Percentiles rank a stretch among this genome's conserved stretches.
phyloP scores from a whole-genome alignment of 208 protist species.

The Trypanosoma melophagium region DNA sequence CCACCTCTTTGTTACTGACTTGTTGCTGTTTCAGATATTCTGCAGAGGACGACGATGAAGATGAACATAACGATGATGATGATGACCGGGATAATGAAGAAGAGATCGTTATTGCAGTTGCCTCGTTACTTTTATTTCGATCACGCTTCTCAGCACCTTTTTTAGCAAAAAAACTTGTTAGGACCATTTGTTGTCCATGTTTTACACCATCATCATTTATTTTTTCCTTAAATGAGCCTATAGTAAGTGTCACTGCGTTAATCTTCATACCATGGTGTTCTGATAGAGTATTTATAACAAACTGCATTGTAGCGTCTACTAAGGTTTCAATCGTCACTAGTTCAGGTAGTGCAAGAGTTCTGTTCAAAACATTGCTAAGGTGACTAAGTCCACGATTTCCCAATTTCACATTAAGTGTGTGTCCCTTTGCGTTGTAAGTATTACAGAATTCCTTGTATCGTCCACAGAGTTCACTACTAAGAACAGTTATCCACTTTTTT shows the following conservation, averaged over 20 bases:
- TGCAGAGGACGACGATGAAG: background rate
- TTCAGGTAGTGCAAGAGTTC: constrained; percentile 38
- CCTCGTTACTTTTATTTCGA: constrained; percentile 10
- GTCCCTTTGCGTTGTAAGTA: constrained; percentile 32
- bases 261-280: constrained; percentile 3
- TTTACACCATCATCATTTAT: background rate
- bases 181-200: constrained; percentile 17
- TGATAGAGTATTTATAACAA: constrained; percentile 3
- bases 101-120: constrained; percentile 17
- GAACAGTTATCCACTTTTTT: constrained; percentile 62
- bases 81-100: background rate
- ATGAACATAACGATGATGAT: too few species aligned
- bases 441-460: constrained; percentile 58
- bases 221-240: constrained; percentile 26
- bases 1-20: background rate
- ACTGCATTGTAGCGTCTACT: constrained; percentile 12
- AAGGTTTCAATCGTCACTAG: constrained; percentile 32
- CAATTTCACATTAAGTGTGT: constrained; percentile 52
- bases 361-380: constrained; percentile 34
- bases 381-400: constrained; percentile 40
- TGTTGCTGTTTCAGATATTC: background rate
- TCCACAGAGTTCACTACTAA: constrained; percentile 55
- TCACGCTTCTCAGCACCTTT: constrained; percentile 20
- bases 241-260: constrained; percentile 28
- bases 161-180: constrained; percentile 24